Evolutionary conservation across 768 basidiomycete genomes (phyloP).

Genomic region (Harrya chromipes): DNA sequence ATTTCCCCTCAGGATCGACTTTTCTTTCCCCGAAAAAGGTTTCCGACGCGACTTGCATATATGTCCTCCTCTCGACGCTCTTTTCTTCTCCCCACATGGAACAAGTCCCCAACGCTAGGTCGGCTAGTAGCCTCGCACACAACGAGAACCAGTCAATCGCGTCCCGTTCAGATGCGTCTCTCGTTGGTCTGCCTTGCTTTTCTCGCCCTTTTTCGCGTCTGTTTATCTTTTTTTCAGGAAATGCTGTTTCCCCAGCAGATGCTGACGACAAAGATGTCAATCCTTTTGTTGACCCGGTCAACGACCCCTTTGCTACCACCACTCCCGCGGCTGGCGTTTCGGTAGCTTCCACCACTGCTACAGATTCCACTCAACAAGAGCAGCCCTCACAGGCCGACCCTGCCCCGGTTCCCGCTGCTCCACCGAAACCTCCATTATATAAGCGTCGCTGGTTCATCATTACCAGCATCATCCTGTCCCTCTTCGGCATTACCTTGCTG

Average conservation of each 20-base stretch:
- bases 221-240: slow-evolving; percentile 5
- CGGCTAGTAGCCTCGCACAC: background rate
- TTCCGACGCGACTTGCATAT: too few relatives aligned
- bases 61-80: too few relatives aligned
- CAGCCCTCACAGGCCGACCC: background rate
- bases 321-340: background rate
- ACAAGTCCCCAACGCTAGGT: background rate
- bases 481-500: slow-evolving; percentile 56
- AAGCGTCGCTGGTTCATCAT: slow-evolving; percentile 65
- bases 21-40: too few relatives aligned
- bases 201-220: too few relatives aligned
- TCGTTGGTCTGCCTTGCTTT: slow-evolving; percentile 2
- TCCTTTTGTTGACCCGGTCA: slow-evolving; percentile 13
- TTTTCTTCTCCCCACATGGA: slow-evolving; percentile 1
- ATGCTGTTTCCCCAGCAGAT: slow-evolving; percentile 8
- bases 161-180: slow-evolving; percentile 13
- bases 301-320: background rate
- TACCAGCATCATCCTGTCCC: slow-evolving; percentile 45
- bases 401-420: background rate
- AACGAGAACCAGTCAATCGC: too few relatives aligned
- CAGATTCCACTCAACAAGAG: background rate
- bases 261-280: background rate
- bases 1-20: too few relatives aligned
- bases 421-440: slow-evolving; percentile 45
- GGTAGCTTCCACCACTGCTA: background rate